phyloP scores from a whole-genome alignment of 495 filamentous ascomycete species.

The Tuber aestivum region DNA sequence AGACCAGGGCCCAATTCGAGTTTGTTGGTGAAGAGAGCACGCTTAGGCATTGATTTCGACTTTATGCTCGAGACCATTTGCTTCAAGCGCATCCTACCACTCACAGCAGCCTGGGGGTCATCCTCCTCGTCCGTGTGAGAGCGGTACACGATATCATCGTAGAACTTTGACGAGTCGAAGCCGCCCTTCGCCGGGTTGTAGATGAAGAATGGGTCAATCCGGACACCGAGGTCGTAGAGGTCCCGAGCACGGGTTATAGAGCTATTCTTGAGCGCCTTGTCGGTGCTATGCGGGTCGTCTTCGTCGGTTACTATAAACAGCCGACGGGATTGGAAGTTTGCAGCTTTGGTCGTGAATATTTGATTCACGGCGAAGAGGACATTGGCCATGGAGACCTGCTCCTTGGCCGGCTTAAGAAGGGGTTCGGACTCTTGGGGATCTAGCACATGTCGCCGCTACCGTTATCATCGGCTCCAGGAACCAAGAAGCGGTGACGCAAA shows the following conservation, averaged over 20 bases:
- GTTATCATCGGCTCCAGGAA: neutral
- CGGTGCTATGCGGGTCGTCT: conserved; percentile 72
- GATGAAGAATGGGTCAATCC: conserved; percentile 91
- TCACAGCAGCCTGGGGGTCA: conserved; percentile 46
- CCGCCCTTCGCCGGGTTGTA: conserved; percentile 58
- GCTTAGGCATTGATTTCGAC: conserved; percentile 79
- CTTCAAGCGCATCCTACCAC: conserved; percentile 69
- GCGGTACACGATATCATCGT: conserved; percentile 83
- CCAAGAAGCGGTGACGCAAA: neutral
- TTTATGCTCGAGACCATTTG: conserved; percentile 84
- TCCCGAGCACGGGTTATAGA: conserved; percentile 87
- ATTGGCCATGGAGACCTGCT: conserved; percentile 76
- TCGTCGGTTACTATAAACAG: conserved; percentile 95
- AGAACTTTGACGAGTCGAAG: conserved; percentile 84
- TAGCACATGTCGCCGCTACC: neutral
- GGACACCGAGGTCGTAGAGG: conserved; percentile 87
- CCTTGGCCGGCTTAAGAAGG: conserved; percentile 59
- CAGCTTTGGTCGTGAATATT: conserved; percentile 89
- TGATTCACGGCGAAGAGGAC: conserved; percentile 93
- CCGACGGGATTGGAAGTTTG: conserved; percentile 86
- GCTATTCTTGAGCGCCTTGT: conserved; percentile 63
- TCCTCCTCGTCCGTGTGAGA: conserved; percentile 59
- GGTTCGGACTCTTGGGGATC: conserved; percentile 52
- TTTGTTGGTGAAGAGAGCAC: conserved; percentile 77
- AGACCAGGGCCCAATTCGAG: conserved; percentile 81